Evolutionary conservation across 495 filamentous ascomycete species (phyloP).

Genomic region (Tuber brumale): DNA sequence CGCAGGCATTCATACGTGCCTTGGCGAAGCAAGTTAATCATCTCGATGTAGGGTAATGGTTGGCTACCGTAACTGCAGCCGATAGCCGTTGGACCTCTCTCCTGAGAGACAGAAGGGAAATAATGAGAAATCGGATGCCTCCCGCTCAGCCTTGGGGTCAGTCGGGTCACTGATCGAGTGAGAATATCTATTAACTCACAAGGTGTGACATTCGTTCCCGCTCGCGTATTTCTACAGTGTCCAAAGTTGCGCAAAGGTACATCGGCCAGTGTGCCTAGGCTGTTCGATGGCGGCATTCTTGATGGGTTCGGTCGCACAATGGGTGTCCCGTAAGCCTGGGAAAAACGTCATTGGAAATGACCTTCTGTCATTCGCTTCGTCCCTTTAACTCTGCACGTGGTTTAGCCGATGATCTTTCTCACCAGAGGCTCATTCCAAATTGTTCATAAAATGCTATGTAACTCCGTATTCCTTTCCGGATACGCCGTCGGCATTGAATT

Average conservation of each 20-base stretch:
- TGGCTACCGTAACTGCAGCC: slow-evolving; percentile 25
- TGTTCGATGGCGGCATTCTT: slow-evolving; percentile 21
- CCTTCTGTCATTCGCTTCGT: slow-evolving; percentile 15
- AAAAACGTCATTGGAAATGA: slow-evolving; percentile 25
- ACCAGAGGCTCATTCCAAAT: background rate
- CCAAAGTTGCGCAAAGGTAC: slow-evolving; percentile 21
- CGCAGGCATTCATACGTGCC: slow-evolving; percentile 13
- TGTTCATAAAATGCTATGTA: background rate
- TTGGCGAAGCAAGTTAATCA: slow-evolving; percentile 17
- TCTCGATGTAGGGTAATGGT: background rate
- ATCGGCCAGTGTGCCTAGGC: slow-evolving; percentile 15
- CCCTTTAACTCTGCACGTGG: slow-evolving; percentile 28
- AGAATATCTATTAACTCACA: slow-evolving; percentile 25
- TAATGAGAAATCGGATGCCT: slow-evolving; percentile 22
- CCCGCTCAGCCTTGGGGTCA: slow-evolving; percentile 33
- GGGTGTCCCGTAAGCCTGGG: slow-evolving; percentile 16
- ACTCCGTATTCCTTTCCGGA: background rate
- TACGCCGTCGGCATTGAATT: background rate
- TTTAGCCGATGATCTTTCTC: slow-evolving; percentile 22
- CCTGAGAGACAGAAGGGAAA: slow-evolving; percentile 19
- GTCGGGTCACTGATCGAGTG: slow-evolving; percentile 18
- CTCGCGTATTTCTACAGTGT: slow-evolving; percentile 19
- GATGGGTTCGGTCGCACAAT: slow-evolving; percentile 31
- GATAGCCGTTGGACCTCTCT: slow-evolving; percentile 25
- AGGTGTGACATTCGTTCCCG: slow-evolving; percentile 12